These are phyloP conservation scores for Cryptococcus sp. DNA, from an alignment of 1,284 basidiomycete species.

Conservation along the genomic window DNA sequence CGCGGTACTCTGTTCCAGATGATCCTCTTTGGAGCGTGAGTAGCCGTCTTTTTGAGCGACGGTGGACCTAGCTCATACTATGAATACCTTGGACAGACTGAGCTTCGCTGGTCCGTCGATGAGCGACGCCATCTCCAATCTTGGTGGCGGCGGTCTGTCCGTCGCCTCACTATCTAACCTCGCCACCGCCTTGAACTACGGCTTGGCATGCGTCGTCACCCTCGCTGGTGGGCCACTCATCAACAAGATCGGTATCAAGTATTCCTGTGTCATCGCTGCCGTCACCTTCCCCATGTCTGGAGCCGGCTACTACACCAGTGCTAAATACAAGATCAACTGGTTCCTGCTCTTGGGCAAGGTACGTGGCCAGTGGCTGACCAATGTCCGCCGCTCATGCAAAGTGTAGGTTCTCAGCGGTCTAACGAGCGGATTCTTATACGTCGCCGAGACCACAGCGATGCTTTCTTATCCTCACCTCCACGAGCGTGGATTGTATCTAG, in stretches of 20 bases:
- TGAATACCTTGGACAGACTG: slow-evolving; percentile 10
- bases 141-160: slow-evolving; percentile 38
- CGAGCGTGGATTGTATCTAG: slow-evolving; percentile 28
- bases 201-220: slow-evolving; percentile 24
- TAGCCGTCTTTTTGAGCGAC: neutral
- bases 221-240: slow-evolving; percentile 37
- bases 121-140: slow-evolving; percentile 30
- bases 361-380: slow-evolving; percentile 1
- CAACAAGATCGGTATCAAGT: slow-evolving; percentile 42
- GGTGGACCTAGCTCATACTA: neutral
- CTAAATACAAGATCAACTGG: slow-evolving; percentile 20
- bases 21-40: neutral
- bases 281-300: slow-evolving; percentile 23
- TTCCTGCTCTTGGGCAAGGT: slow-evolving; percentile 31
- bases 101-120: slow-evolving; percentile 35
- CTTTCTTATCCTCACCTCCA: slow-evolving; percentile 34
- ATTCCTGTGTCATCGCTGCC: slow-evolving; percentile 31
- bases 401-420: slow-evolving; percentile 16
- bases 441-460: slow-evolving; percentile 41
- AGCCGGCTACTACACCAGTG: slow-evolving; percentile 27
- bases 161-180: slow-evolving; percentile 32
- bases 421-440: slow-evolving; percentile 31
- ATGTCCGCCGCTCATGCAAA: neutral
- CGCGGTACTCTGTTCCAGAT: neutral
- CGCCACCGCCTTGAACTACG: slow-evolving; percentile 23